Evolutionary conservation across 2,329 filamentous ascomycete species (phyloP), one percentile per base, ranked within the genome.

Genomic region (Golovinomyces cichoracearum): DNA sequence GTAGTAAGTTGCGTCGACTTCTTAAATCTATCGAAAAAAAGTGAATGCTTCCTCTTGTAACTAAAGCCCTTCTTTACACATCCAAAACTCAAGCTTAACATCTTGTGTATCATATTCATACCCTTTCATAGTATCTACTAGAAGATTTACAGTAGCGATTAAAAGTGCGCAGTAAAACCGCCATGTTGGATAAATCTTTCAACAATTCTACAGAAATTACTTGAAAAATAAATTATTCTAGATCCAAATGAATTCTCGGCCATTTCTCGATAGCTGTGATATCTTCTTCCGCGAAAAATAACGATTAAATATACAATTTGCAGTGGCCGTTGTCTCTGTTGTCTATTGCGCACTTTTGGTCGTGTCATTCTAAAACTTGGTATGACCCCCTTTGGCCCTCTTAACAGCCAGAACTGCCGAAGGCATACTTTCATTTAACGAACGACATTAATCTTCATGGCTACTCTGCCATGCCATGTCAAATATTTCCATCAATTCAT

Each of bases 141-240:
- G n/a, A n/a, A n/a, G n/a, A n/a, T n/a, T n/a, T 51, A 47, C 25
- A 38, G 7, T 38, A n/a, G 35, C 35, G 35, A 38, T 38, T 17
- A 38, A 38, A n/a, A 38, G 19, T n/a, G 1, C 7, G 6, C 35
- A 38, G 15, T 38, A n/a, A 9, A 5, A 38, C 35, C 15, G 15
- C 35, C 35, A 38, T 38, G 15, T 5, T 38, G 35, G 35, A 38
- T 38, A 38, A n/a, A n/a, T 29, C n/a, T n/a, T n/a, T n/a, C n/a
- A n/a, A n/a, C n/a, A n/a, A n/a, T n/a, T n/a, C n/a, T n/a, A n/a
- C n/a, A 38, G 5, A 7, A 38, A n/a, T 17, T 38, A 38, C 35
- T 38, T 38, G 35, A 38, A 38, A 38, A 38, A n/a, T 38, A 38
- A 38, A n/a, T 38, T 1, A 3, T 38, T 38, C 6, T 38, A n/a